phyloP scores from a whole-genome alignment of 305 asterid species.

The Fraxinus paxiana region DNA sequence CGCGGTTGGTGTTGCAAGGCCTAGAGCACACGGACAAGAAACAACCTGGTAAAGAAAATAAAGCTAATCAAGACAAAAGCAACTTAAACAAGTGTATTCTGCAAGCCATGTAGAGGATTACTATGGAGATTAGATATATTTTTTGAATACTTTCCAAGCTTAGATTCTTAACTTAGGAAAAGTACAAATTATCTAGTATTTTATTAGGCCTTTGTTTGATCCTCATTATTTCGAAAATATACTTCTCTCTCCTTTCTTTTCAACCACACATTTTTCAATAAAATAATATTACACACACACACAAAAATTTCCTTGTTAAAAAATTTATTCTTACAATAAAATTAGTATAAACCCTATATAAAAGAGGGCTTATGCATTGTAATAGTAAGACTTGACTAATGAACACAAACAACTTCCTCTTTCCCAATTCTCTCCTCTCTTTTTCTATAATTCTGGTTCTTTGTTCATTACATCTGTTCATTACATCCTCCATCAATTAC shows the following conservation, averaged over 20 bases:
- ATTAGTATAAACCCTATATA: not conserved
- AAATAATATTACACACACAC: not conserved
- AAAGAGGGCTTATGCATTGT: not conserved
- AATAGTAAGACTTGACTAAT: not conserved
- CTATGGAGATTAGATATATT: not conserved
- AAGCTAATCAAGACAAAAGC: slow-evolving; percentile 14
- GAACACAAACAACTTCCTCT: not conserved
- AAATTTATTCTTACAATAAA: too few relatives aligned
- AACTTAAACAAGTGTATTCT: slow-evolving; percentile 16
- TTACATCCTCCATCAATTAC: not conserved
- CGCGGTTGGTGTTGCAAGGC: slow-evolving; percentile 98
- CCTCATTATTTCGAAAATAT: not conserved
- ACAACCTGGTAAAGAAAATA: slow-evolving; percentile 62
- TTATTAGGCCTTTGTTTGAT: not conserved
- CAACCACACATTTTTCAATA: not conserved
- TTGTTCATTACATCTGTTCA: not conserved
- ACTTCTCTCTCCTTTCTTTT: not conserved
- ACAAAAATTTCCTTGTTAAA: too few relatives aligned
- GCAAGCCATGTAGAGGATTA: slow-evolving; percentile 8
- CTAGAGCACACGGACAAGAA: slow-evolving; percentile 97
- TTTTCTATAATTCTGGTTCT: not conserved
- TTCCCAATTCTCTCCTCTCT: not conserved
- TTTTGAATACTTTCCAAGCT: not conserved
- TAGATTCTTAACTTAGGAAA: not conserved
- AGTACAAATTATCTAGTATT: too few relatives aligned